Conservation (phyloP, 106 monocot genomes). For the Acanthochlamys bracteata region DNA sequence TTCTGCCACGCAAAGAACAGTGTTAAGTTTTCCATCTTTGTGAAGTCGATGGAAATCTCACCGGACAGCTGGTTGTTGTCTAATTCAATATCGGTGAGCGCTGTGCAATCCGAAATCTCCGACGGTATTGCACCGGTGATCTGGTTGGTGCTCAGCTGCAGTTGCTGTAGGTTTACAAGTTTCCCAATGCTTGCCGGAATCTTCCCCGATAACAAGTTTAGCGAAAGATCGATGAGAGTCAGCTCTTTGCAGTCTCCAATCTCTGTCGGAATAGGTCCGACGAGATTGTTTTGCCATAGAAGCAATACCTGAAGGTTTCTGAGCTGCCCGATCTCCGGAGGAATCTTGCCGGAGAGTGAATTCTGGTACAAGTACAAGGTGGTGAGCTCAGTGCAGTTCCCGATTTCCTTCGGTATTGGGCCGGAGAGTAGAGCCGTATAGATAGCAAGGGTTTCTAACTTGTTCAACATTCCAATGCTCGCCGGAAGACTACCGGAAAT, state of each 20-base stretch:
- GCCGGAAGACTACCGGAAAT: constrained; percentile 63
- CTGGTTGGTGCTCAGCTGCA: constrained; percentile 81
- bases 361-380: constrained; percentile 85
- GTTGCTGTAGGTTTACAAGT: constrained; percentile 52
- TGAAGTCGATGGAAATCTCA: constrained; percentile 61
- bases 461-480: constrained; percentile 43
- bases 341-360: constrained; percentile 54
- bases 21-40: constrained; percentile 38
- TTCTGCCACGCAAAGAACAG: constrained; percentile 95
- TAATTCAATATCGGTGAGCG: constrained; percentile 64
- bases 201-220: constrained; percentile 53
- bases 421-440: constrained; percentile 82
- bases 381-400: constrained; percentile 40
- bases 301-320: constrained; percentile 45
- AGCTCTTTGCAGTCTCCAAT: constrained; percentile 44
- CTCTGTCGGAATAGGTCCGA: constrained; percentile 66
- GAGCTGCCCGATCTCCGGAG: constrained; percentile 39
- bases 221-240: constrained; percentile 54
- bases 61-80: constrained; percentile 91
- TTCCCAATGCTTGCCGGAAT: constrained; percentile 61
- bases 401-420: constrained; percentile 73
- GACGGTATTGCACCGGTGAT: constrained; percentile 53
- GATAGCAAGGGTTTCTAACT: constrained; percentile 65
- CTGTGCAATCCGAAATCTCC: constrained; percentile 62
- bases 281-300: constrained; percentile 82